Evolutionary conservation across 345 rosid genomes (phyloP), one percentile per base, ranked within the genome.

Genomic region (Eucalyptus cloeziana): DNA sequence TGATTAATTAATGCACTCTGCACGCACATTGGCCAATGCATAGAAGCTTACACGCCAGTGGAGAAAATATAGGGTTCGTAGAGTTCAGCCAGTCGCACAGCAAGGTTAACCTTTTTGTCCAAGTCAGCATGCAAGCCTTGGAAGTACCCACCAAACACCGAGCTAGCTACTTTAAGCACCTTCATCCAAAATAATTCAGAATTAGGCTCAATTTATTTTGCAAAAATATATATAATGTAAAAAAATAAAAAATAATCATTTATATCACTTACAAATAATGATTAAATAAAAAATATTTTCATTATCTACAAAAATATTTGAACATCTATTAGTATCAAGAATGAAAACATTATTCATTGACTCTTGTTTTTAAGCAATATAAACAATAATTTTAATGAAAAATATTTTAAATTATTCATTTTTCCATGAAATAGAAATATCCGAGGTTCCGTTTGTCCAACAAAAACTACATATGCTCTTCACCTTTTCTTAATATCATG

Each of bases 31-130:
- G 15, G 45, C 10, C 83, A 21, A 76, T 37, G 27, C 83, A 37
- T 92, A 89, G 27, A 22, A 56, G 3, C 62, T 56, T 56, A 56
- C 94, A 92, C 44, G 83, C 93, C 94, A 11, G 45, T 52, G 90
- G 87, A 93, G 92, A 93, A 92, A 44, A 88, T 27, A 86, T 91
- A 92, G 13, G 93, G 93, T 85, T 83, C 87, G 87, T 93, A 93
- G 37, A 93, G 93, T 10, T 93, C 93, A 15, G 88, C 90, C 79
- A 93, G 37, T 81, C 88, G 64, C 88, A 92, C 85, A 9, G 87
- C 91, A 25, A 60, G 54, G 4, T 87, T 92, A 64, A 91, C 87
- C 91, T 91, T 93, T 33, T 90, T 86, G 86, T 87, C 88, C 56
- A 92, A 64, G 47, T 91, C 90, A 21, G 27, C 88, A 17, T 87